Base-by-base conservation (phyloP, 169 alveolate species). In the Cytauxzoon felis region DNA sequence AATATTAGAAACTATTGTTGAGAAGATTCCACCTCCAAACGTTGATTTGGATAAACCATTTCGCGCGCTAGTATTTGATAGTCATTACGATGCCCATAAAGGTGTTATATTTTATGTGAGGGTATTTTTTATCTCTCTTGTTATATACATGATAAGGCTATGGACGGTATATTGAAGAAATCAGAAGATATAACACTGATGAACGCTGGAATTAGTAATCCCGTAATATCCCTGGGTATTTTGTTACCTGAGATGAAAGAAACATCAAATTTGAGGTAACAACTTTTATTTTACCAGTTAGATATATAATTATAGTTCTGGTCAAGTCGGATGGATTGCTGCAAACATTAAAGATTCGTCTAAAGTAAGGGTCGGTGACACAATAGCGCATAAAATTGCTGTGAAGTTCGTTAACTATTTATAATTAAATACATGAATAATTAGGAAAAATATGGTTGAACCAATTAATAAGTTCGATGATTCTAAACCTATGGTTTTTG, bases 41-140 rank as follows among this genome's bases (percentile, higher is more conserved):
- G 82, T 58, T 6, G 63, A 65, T 49, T 42, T 63, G 41, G 80
- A 82, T n/a, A 43, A 75, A 21, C 91, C 92, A 7, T 82, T 90
- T 19, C 83, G 91, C 63, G 96, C 94, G 9, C 89, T 93, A 32
- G 82, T 95, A 18, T 92, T 95, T 80, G 97, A 95, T 79, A 90
- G 96, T 40, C 82, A 88, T 85, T 95, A 81, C 65, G 93, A 90
- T 41, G 80, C 85, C n/a, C 87, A 90, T 60, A 83, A 91, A 61
- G 98, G 98, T 33, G 97, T 93, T 18, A 79, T 91, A 49, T 75
- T 94, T 49, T 81, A 90, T 33, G 88, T 89, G 40, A 81, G 87
- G 66, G 88, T 89, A 61, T 3, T 75, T 9, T 21, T n/a, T 1
- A n/a, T 9, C 16, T 30, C 6, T 7, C 1, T 0, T 27, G 8